Base-by-base conservation (phyloP, 306 rosid genomes). In the Corylus avellana region DNA sequence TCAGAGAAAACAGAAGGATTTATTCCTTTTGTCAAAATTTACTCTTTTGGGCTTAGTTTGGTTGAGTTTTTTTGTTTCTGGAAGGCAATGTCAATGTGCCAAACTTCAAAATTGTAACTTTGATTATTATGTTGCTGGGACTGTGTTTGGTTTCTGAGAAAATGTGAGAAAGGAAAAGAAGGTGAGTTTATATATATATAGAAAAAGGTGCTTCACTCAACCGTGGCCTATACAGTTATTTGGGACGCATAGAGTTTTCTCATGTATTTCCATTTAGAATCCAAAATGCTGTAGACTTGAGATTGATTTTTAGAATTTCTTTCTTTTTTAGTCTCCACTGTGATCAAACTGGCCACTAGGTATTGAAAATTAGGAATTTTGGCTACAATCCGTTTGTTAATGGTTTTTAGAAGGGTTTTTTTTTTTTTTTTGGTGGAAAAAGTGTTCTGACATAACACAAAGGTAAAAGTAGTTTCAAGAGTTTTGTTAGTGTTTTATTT, bases 51-150 rank as follows among this genome's bases (percentile, higher is more conserved):
- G 51, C 20, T 67, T 44, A 37, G 72, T 42, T 39, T 67, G 46
- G 70, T 6, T 63, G 44, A 29, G 42, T 63, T 63, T 62, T 67
- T 12, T 14, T 67, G 72, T 67, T 39, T 44, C 72, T 18, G 72
- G 17, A 42, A 67, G 44, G 51, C 51, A 67, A 67, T n/a, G 51
- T 18, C 47, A 64, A 67, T 67, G 29, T 10, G 27, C 29, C 44
- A 18, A 42, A 9, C 25, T 39, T 67, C 32, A 67, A 67, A 67
- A 39, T 42, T 39, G 10, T 49, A 39, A 67, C 50, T 67, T 67
- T 39, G 49, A n/a, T 44, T 42, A 2, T 67, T 5, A 67, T 18
- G 51, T 39, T 42, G 29, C 71, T 67, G 29, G 11, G 9, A 39
- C 48, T 67, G 48, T 67, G 50, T 39, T 39, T 42, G 50, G 25